Evolutionary conservation across 805 yeast genomes (phyloP).

Genomic region (Priceomyces fermenticarens): DNA sequence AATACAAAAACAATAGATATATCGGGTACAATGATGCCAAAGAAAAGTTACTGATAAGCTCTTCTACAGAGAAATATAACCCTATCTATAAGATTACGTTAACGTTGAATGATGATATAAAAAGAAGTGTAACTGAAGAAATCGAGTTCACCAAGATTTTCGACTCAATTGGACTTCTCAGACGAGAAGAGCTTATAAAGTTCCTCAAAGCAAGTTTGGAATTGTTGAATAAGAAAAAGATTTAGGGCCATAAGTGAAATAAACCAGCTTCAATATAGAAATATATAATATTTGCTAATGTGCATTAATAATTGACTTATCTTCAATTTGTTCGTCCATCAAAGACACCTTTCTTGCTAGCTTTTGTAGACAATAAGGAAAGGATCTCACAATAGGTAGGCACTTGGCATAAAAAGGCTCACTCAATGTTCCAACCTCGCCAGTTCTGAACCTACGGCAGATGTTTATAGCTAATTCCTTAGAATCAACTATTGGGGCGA

Average conservation of each 20-base stretch:
- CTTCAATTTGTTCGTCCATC: slow-evolving; percentile 35
- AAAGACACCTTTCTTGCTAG: slow-evolving; percentile 32
- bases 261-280: background rate
- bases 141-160: slow-evolving; percentile 43
- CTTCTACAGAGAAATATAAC: slow-evolving; percentile 42
- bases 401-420: slow-evolving; percentile 48
- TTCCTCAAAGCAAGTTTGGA: slow-evolving; percentile 10
- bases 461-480: slow-evolving; percentile 33
- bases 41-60: slow-evolving; percentile 35
- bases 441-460: slow-evolving; percentile 27
- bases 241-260: background rate
- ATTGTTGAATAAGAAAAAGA: slow-evolving; percentile 11
- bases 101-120: slow-evolving; percentile 23
- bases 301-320: slow-evolving; percentile 1
- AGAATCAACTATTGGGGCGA: slow-evolving; percentile 49
- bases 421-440: slow-evolving; percentile 41
- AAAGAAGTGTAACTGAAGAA: slow-evolving; percentile 11
- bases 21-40: slow-evolving; percentile 36
- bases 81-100: slow-evolving; percentile 42
- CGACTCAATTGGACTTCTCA: slow-evolving; percentile 45
- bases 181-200: slow-evolving; percentile 18
- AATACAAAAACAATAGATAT: slow-evolving; percentile 45
- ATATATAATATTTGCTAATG: background rate
- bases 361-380: slow-evolving; percentile 41
- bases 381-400: slow-evolving; percentile 37